Percentiles rank a stretch among this genome's conserved stretches.
Conservation (phyloP, 306 rosid species). For the Prunus mira region DNA sequence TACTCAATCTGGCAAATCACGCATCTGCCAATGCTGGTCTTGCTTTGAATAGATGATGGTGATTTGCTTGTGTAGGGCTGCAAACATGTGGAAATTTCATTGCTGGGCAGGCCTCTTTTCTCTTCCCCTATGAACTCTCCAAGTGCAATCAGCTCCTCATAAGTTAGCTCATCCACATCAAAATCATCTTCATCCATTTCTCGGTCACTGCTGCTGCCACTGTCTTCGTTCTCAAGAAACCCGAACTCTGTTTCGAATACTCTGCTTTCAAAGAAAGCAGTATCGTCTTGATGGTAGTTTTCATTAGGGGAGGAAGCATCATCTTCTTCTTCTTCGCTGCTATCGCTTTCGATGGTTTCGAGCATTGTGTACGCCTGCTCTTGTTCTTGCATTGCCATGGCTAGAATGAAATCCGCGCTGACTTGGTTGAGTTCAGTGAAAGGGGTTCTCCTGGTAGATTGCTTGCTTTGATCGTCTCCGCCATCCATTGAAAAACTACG, state of each 20-base stretch:
- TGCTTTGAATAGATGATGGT: constrained; percentile 12
- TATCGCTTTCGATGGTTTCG: constrained; percentile 50
- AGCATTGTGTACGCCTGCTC: constrained; percentile 41
- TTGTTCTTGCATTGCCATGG: constrained; percentile 62
- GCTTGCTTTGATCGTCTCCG: constrained; percentile 45
- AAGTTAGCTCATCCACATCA: constrained; percentile 62
- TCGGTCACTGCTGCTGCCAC: constrained; percentile 24
- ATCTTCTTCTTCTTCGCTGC: constrained; percentile 23
- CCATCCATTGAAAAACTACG: constrained; percentile 39
- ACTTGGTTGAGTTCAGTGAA: constrained; percentile 53
- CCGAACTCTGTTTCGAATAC: constrained; percentile 35
- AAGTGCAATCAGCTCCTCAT: constrained; percentile 75
- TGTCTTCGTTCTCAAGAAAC: constrained; percentile 39
- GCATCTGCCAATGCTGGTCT: constrained; percentile 52
- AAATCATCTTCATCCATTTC: constrained; percentile 50
- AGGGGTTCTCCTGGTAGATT: constrained; percentile 48
- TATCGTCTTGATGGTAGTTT: constrained; percentile 12
- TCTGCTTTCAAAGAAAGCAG: constrained; percentile 31
- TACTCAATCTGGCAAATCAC: constrained; percentile 88
- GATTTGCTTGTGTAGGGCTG: constrained; percentile 27
- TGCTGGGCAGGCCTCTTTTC: constrained; percentile 53
- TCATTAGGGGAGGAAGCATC: constrained; percentile 4
- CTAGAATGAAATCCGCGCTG: constrained; percentile 48
- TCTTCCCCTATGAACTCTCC: constrained; percentile 81
- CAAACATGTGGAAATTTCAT: constrained; percentile 58